phyloP scores from a whole-genome alignment of 2,329 filamentous ascomycete genomes.

The Pleoardoris graminearum region DNA sequence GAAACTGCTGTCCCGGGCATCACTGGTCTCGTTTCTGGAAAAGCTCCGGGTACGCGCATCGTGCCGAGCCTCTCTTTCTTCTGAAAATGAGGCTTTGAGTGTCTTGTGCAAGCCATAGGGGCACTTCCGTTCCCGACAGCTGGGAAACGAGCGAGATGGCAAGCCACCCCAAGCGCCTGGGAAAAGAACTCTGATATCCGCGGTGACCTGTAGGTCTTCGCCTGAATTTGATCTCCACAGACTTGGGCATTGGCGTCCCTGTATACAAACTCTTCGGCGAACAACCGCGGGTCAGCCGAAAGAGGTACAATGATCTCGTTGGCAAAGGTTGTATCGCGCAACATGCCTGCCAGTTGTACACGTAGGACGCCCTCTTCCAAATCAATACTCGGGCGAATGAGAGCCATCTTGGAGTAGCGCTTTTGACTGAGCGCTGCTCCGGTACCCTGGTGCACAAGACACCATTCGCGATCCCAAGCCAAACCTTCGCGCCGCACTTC shows the following conservation, averaged over 20 bases:
- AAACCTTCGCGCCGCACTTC: conserved; percentile 79
- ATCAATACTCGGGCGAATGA: conserved; percentile 76
- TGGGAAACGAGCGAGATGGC: conserved; percentile 82
- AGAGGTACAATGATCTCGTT: conserved; percentile 58
- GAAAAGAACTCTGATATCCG: conserved; percentile 78
- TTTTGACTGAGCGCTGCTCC: conserved; percentile 88
- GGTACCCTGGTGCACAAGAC: conserved; percentile 83
- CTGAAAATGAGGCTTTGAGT: conserved; percentile 72
- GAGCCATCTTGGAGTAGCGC: conserved; percentile 81
- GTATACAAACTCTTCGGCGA: conserved; percentile 47
- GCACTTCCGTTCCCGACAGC: conserved; percentile 56
- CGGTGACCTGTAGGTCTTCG: conserved; percentile 69
- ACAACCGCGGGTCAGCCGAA: conserved; percentile 66
- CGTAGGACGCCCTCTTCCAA: conserved; percentile 67
- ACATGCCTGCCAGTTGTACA: conserved; percentile 57
- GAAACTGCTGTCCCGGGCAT: conserved; percentile 55
- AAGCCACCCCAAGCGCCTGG: conserved; percentile 72
- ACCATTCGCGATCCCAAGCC: conserved; percentile 97
- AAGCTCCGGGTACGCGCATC: conserved; percentile 56
- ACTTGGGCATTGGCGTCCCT: conserved; percentile 65
- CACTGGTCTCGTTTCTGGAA: conserved; percentile 51
- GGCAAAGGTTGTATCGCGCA: conserved; percentile 34
- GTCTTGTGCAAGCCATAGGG: conserved; percentile 62
- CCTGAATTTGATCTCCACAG: conserved; percentile 77
- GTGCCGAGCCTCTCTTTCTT: conserved; percentile 44